Evolutionary conservation across 139 green algal genomes (phyloP), one percentile per base, ranked within the genome.

Genomic region (Closterium sp.): DNA sequence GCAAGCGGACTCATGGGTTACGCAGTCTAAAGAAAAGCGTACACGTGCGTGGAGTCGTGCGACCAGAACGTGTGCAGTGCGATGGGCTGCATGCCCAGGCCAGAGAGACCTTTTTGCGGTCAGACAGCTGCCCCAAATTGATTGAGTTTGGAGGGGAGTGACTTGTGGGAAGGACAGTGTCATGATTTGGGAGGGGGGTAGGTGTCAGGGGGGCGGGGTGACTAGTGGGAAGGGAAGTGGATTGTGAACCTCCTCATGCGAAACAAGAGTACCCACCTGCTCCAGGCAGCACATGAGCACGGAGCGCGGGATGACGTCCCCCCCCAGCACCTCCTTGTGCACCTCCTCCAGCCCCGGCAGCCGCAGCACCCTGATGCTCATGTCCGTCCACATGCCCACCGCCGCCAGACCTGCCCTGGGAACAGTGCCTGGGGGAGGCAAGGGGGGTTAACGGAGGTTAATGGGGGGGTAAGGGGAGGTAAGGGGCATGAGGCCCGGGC

Each of bases 81-180:
- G 91, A 99, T 97, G 38, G 98, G 97, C 94, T 98, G 97, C 36
- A 97, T 98, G 86, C 98, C 98, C 85, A n/a, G n/a, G n/a, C n/a
- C n/a, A 99, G 94, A 83, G 95, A 94, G n/a, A 99, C 85, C 89
- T 95, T 96, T 94, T 98, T 98, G 10, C 96, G 93, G 7, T 98
- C 96, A 0, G 84, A 94, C 25, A 98, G 94, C 19, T 87, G 84
- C 7, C 91, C 89, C n/a, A n/a, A n/a, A n/a, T n/a, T n/a, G n/a
- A n/a, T n/a, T n/a, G n/a, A n/a, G n/a, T n/a, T n/a, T n/a, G n/a
- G n/a, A n/a, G n/a, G n/a, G n/a, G n/a, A n/a, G n/a, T n/a, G n/a
- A n/a, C n/a, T n/a, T n/a, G n/a, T n/a, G n/a, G n/a, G n/a, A n/a
- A n/a, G n/a, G n/a, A n/a, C n/a, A n/a, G n/a, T n/a, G n/a, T n/a